Base-by-base conservation (phyloP, 148 eudicot genomes). In the Suaeda aralocaspica region DNA sequence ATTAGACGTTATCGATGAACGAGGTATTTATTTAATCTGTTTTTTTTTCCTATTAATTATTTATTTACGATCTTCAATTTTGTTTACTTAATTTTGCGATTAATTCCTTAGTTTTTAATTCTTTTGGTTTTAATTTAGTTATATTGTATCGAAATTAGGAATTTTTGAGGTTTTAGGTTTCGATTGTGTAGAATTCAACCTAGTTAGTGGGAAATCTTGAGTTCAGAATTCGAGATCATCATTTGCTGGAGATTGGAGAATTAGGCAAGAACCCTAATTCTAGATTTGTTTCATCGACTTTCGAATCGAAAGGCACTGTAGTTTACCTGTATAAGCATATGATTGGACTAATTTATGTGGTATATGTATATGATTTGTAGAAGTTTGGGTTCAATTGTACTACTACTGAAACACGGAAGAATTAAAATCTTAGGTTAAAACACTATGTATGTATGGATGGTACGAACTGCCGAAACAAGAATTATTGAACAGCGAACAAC, bases 1-100 rank as follows among this genome's bases (percentile, higher is more conserved):
- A 48, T 81, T 95, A 53, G 99, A 95, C 9, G 99, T 95, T 21
- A 86, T 95, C 36, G 99, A 95, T 29, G 99, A 95, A 82, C 88
- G 97, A 89, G 99, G 99, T 90, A 9, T 25, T 5, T 90, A 9
- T 25, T 5, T 6, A 0, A 19, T 19, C 3, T 2, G 4, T 31
- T 41, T 6, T 24, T n/a, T 59, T 18, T 21, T 44, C 39, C 64
- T 62, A 30, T 44, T 50, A 30, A 19, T 70, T 15, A 13, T 9
- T 19, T 16, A 11, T 14, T 66, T 62, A 1, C 44, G 42, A 67
- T 49, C 69, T 31, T 24, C 28, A 0, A 0, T 31, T 62, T 30
- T 19, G 15, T 15, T 18, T 4, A n/a, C n/a, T n/a, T n/a, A n/a
- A n/a, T n/a, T 58, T 44, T 12, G 28, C 39, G 0, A 42, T 12